phyloP scores from a whole-genome alignment of 805 yeast species.

The Candida corydali region DNA sequence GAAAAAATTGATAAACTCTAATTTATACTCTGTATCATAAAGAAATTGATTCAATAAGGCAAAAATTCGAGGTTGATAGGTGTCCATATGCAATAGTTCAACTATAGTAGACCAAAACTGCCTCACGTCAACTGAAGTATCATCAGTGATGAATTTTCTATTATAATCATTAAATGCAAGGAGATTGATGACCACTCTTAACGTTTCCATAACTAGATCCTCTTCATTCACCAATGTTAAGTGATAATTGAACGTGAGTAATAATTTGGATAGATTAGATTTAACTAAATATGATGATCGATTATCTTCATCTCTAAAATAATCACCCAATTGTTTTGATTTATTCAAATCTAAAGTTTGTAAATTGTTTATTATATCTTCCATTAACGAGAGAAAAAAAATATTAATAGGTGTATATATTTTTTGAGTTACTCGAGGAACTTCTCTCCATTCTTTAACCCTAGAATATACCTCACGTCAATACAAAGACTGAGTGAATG shows the following conservation, averaged over 20 bases:
- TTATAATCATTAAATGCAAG: constrained; percentile 31
- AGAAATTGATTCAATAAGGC: constrained; percentile 31
- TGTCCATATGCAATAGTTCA: constrained; percentile 2
- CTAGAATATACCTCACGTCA: constrained; percentile 76
- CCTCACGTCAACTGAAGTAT: constrained; percentile 3
- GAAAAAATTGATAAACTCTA: constrained; percentile 14
- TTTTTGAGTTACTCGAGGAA: constrained; percentile 39
- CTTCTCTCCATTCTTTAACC: constrained; percentile 70
- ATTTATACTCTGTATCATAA: constrained; percentile 18
- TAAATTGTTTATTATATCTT: constrained; percentile 3
- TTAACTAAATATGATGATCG: constrained; percentile 10
- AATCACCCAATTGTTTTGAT: constrained; percentile 13
- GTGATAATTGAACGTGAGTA: constrained; percentile 1
- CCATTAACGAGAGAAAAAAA: constrained; percentile 2
- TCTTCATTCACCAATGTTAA: constrained; percentile 3
- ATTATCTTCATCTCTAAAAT: constrained; percentile 17
- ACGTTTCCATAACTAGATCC: constrained; percentile 16
- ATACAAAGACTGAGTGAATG: constrained; percentile 72
- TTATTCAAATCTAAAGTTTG: not conserved
- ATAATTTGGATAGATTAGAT: constrained; percentile 1
- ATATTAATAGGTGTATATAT: not conserved
- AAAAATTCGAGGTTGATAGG: constrained; percentile 9
- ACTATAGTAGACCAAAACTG: constrained; percentile 17
- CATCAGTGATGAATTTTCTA: constrained; percentile 11
- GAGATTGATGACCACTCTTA: constrained; percentile 31